These are phyloP conservation scores for Paecilomyces dactylethromorphus DNA, from an alignment of 2,329 filamentous ascomycete species.

Conservation along the genomic window DNA sequence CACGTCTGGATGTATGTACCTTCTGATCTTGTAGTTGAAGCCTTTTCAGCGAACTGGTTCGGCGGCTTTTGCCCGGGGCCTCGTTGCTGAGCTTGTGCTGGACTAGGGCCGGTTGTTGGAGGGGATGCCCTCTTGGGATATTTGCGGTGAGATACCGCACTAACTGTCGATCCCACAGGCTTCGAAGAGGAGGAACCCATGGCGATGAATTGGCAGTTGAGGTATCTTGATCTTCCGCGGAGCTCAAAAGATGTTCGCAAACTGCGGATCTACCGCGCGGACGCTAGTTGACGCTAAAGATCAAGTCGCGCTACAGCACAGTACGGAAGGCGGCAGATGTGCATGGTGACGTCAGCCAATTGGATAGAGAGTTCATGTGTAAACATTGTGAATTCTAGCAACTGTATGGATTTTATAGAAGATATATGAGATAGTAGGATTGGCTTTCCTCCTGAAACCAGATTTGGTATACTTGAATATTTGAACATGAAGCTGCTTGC, in stretches of 20 bases:
- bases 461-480: background rate
- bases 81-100: conserved; percentile 1
- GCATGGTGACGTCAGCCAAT: background rate
- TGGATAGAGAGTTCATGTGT: background rate
- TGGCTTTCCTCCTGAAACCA: background rate
- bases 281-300: background rate
- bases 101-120: conserved; percentile 21
- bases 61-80: conserved; percentile 16
- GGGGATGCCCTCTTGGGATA: conserved; percentile 47
- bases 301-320: background rate
- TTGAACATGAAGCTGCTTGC: background rate
- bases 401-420: background rate
- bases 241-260: background rate
- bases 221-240: background rate
- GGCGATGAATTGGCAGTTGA: background rate
- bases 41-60: conserved; percentile 29
- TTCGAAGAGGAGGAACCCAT: conserved; percentile 59
- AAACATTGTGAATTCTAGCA: background rate
- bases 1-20: conserved; percentile 18
- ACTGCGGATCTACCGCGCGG: background rate
- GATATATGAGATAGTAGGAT: background rate
- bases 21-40: conserved; percentile 24
- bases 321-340: background rate
- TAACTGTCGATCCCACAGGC: conserved; percentile 43
- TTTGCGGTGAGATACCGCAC: conserved; percentile 45